A percentile compares a stretch with the other conserved stretches of the same genome.
These are phyloP conservation scores for Lactarius sanguifluus DNA, from an alignment of 768 basidiomycete genomes.

Conservation along the genomic window DNA sequence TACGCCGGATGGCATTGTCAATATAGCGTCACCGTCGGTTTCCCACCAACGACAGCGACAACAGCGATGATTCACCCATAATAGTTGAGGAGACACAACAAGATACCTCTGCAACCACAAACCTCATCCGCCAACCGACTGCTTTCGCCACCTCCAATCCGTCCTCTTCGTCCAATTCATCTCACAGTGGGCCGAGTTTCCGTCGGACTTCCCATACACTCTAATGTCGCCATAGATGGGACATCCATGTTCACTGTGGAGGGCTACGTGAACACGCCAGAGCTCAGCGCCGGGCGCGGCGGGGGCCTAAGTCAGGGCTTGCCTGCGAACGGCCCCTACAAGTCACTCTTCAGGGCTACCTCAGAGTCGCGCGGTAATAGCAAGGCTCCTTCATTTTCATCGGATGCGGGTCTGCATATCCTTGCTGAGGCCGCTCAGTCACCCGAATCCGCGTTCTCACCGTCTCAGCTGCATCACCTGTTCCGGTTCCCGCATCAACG, in stretches of 20 bases:
- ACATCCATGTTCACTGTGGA: slow-evolving; percentile 27
- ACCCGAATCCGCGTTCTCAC: slow-evolving; percentile 20
- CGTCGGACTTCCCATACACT: slow-evolving; percentile 4
- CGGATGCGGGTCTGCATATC: slow-evolving; percentile 20
- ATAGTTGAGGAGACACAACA: background rate
- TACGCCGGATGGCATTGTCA: background rate
- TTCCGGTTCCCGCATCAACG: background rate
- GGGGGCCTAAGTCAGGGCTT: slow-evolving; percentile 24
- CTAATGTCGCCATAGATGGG: slow-evolving; percentile 13
- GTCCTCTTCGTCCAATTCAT: background rate
- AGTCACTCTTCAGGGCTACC: slow-evolving; percentile 24
- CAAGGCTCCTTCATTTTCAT: background rate
- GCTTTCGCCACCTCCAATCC: slow-evolving; percentile 13
- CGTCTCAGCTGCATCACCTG: slow-evolving; percentile 11
- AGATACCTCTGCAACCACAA: background rate
- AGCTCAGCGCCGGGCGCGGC: slow-evolving; percentile 21
- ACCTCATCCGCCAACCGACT: slow-evolving; percentile 20
- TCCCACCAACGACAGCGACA: slow-evolving; percentile 10
- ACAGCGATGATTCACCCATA: slow-evolving; percentile 9
- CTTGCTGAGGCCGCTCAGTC: slow-evolving; percentile 23
- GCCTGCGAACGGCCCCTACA: slow-evolving; percentile 24
- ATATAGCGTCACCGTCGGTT: slow-evolving; percentile 10
- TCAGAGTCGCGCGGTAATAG: slow-evolving; percentile 15
- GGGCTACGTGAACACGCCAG: slow-evolving; percentile 26
- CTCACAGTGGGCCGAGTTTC: slow-evolving; percentile 14